These are phyloP conservation scores for Ophiostoma perfectum DNA, from an alignment of 2,329 filamentous ascomycete genomes.

Conservation along the genomic window DNA sequence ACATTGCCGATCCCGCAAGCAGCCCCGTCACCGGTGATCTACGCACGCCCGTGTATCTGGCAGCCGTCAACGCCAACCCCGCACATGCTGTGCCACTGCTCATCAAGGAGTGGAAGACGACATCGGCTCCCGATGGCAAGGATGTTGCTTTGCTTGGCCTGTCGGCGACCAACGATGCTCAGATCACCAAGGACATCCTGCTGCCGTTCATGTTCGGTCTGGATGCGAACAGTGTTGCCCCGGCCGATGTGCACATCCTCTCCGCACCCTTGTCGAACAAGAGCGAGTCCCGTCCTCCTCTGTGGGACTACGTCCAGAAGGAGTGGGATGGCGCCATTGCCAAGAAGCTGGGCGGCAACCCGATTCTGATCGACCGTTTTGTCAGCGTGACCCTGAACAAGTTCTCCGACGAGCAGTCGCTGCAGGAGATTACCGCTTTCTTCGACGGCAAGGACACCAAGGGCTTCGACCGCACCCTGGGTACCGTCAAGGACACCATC, in stretches of 20 bases:
- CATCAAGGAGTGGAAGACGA: constrained; percentile 77
- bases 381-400: constrained; percentile 70
- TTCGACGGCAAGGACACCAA: constrained; percentile 81
- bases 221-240: constrained; percentile 59
- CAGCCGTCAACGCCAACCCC: constrained; percentile 65
- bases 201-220: constrained; percentile 73
- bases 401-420: constrained; percentile 64
- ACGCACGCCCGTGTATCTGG: constrained; percentile 72
- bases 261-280: constrained; percentile 69
- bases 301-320: constrained; percentile 81
- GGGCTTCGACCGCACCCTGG: constrained; percentile 79
- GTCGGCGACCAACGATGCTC: constrained; percentile 63
- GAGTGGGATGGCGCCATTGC: constrained; percentile 71
- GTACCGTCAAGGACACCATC: constrained; percentile 81
- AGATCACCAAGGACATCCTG: constrained; percentile 61
- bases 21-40: constrained; percentile 74
- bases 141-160: constrained; percentile 76
- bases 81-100: constrained; percentile 65
- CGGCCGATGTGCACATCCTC: constrained; percentile 82
- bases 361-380: constrained; percentile 85
- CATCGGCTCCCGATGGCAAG: constrained; percentile 83
- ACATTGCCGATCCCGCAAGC: constrained; percentile 61
- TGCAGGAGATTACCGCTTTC: constrained; percentile 75
- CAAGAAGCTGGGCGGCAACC: constrained; percentile 66
- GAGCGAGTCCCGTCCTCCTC: constrained; percentile 61